Evolutionary conservation across 345 rosid species (phyloP), one percentile per base, ranked within the genome.

Genomic region (Eucalyptus coolabah): DNA sequence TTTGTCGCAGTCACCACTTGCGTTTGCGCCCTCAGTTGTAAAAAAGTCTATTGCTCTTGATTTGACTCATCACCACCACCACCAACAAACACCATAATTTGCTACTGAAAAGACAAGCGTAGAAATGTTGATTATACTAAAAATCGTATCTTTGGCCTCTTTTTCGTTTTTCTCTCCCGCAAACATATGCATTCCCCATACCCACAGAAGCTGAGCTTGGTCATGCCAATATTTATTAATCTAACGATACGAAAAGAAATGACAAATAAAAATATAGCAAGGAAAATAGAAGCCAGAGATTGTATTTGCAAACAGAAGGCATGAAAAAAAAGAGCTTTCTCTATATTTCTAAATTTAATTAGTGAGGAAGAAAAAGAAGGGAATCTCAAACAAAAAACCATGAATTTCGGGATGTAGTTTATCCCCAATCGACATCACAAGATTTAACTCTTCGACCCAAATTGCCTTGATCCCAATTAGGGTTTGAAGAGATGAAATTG

Each of bases 101-200:
- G 81, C 44, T 34, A 69, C 81, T 19, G 51, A 30, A 93, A 90
- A 89, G 90, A 32, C 94, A 89, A 91, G 94, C 90, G 87, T 89
- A 89, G 93, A 92, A 91, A 95, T 87, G 95, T 94, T 94, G 95
- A 87, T n/a, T 11, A 44, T 30, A 30, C 28, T 86, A 40, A 50
- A 45, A 77, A 69, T 80, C 42, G 6, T 15, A 32, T 67, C 80
- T 67, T 32, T 67, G 12, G 42, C 12, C 87, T 82, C 86, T 65
- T 86, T 49, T 88, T 59, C 50, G 40, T 40, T 14, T 51, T 77
- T 21, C 49, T n/a, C 69, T 3, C 26, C 37, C 56, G 7, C 40
- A 28, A 42, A 21, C 19, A n/a, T 63, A 21, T 32, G 49, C 32
- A 24, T 15, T 40, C 47, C 16, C n/a, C 30, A 8, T 65, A 7